Conservation (phyloP, 805 yeast species). For the Candida ulmi region DNA sequence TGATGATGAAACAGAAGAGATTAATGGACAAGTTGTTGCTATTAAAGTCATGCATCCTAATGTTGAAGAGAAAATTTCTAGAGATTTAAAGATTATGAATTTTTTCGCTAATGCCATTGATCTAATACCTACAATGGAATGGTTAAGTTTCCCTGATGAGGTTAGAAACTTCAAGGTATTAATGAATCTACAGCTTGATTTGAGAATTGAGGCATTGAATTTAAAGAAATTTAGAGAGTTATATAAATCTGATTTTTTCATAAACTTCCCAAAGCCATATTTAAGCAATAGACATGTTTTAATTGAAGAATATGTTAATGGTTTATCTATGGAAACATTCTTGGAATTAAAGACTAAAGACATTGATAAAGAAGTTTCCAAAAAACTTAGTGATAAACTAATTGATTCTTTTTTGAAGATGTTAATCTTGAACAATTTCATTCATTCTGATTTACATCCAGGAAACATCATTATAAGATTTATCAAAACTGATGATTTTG, state of each 20-base stretch:
- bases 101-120: conserved; percentile 72
- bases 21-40: conserved; percentile 62
- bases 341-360: conserved; percentile 34
- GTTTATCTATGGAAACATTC: conserved; percentile 73
- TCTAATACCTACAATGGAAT: conserved; percentile 88
- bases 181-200: conserved; percentile 86
- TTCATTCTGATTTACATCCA: conserved; percentile 95
- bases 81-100: conserved; percentile 82
- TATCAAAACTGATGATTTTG: conserved; percentile 38
- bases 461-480: conserved; percentile 86
- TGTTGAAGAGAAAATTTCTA: conserved; percentile 61
- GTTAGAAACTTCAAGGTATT: conserved; percentile 80
- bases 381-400: conserved; percentile 71
- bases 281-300: conserved; percentile 61
- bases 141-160: conserved; percentile 94
- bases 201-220: conserved; percentile 85
- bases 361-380: conserved; percentile 51
- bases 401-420: conserved; percentile 89
- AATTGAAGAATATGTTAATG: conserved; percentile 82
- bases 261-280: conserved; percentile 79
- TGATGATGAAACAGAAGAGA: conserved; percentile 12
- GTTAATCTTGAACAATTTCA: conserved; percentile 89
- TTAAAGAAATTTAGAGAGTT: conserved; percentile 65
- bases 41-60: conserved; percentile 90
- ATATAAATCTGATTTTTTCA: conserved; percentile 50